Evolutionary conservation across 176 grass and related monocot genomes (phyloP).

Genomic region (Aegilops umbellulata): DNA sequence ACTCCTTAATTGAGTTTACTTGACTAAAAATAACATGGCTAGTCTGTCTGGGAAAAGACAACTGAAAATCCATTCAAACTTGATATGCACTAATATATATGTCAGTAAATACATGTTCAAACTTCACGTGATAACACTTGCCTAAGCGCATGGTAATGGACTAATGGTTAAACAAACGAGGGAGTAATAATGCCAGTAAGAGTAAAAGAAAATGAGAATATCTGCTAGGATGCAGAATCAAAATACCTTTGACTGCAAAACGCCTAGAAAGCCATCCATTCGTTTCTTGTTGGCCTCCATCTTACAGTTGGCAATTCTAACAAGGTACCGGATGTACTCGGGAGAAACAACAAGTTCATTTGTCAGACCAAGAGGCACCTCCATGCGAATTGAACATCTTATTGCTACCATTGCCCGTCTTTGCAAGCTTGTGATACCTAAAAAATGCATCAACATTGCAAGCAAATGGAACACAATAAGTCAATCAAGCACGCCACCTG

Average conservation of each 20-base stretch:
- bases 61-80: conserved; percentile 7
- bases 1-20: not conserved
- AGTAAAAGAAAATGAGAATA: not conserved
- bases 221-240: not conserved
- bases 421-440: conserved; percentile 84
- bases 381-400: conserved; percentile 90
- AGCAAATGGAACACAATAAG: not conserved
- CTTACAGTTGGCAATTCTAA: conserved; percentile 79
- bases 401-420: conserved; percentile 86
- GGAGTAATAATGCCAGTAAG: not conserved
- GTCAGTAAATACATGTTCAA: not conserved
- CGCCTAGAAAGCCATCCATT: conserved; percentile 64
- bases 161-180: not conserved
- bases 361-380: conserved; percentile 78
- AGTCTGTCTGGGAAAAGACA: not conserved
- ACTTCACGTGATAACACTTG: not conserved
- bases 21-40: not conserved
- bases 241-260: conserved; percentile 59
- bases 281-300: conserved; percentile 86
- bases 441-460: conserved; percentile 2
- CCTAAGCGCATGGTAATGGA: not conserved
- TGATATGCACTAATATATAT: not conserved
- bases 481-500: not conserved
- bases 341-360: conserved; percentile 50
- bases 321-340: conserved; percentile 69